Conservation (phyloP, 352 stramenopile species). For the Globisporangium apiculatum region DNA sequence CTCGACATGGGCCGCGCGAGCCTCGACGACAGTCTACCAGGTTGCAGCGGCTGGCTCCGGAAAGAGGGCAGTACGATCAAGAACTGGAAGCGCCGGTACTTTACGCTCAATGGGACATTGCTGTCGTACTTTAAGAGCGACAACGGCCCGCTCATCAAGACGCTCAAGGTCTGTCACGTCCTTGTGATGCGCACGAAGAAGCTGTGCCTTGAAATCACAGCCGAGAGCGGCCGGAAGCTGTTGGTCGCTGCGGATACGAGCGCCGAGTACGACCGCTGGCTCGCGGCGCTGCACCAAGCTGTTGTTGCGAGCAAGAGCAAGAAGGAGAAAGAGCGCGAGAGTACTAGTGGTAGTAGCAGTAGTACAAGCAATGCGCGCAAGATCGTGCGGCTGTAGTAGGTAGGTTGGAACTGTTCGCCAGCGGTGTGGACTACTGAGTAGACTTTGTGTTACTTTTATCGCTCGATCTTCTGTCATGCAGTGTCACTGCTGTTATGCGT, state of each 20-base stretch:
- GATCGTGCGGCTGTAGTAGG: slow-evolving; percentile 11
- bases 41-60: slow-evolving; percentile 70
- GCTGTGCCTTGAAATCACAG: slow-evolving; percentile 73
- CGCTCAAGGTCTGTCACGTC: slow-evolving; percentile 64
- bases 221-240: slow-evolving; percentile 64
- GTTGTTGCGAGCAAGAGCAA: slow-evolving; percentile 27
- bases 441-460: no score
- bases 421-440: no score
- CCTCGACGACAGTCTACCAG: slow-evolving; percentile 9
- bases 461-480: no score
- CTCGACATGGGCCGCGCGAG: slow-evolving; percentile 6
- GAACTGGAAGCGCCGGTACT: slow-evolving; percentile 81
- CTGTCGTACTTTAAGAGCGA: slow-evolving; percentile 84
- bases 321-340: no score
- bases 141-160: slow-evolving; percentile 57
- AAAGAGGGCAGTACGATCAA: slow-evolving; percentile 82
- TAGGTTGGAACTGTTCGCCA: no score
- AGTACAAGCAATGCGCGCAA: neutral
- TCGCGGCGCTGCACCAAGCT: slow-evolving; percentile 46
- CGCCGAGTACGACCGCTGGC: slow-evolving; percentile 60
- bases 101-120: slow-evolving; percentile 66
- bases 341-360: no score
- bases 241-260: slow-evolving; percentile 64
- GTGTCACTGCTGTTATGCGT: no score
- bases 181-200: slow-evolving; percentile 53